Percentiles rank a stretch among this genome's conserved stretches.
These are phyloP conservation scores for Ophiostoma quercus DNA, from an alignment of 2,329 filamentous ascomycete genomes.

Conservation along the genomic window DNA sequence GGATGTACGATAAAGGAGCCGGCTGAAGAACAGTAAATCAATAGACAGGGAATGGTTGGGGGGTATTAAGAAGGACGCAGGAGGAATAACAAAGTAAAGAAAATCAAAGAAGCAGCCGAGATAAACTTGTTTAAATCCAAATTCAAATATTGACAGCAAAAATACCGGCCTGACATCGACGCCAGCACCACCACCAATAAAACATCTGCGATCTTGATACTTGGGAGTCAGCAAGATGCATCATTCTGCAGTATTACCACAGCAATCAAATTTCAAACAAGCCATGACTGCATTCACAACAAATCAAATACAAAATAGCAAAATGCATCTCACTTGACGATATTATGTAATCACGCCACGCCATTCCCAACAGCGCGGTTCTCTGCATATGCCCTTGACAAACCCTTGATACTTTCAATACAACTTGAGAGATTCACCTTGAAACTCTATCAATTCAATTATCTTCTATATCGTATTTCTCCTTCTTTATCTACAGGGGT, in stretches of 20 bases:
- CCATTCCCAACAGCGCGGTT: neutral
- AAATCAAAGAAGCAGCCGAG: neutral
- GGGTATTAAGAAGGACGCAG: neutral
- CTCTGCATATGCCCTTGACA: neutral
- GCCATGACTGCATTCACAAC: neutral
- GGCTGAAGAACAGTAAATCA: conserved; percentile 4
- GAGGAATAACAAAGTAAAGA: neutral
- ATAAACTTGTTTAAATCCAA: neutral
- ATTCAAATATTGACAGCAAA: neutral
- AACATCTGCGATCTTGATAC: neutral
- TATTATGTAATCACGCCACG: neutral
- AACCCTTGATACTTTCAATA: neutral
- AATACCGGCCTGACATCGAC: neutral
- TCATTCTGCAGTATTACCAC: neutral
- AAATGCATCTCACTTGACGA: neutral
- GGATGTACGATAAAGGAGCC: conserved; percentile 13
- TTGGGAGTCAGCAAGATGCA: neutral
- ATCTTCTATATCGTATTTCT: too few species aligned
- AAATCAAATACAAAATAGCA: neutral
- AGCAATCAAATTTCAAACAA: neutral
- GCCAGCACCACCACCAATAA: neutral
- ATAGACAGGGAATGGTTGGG: neutral
- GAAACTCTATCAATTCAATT: neutral
- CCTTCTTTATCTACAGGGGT: neutral
- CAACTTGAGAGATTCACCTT: neutral